A percentile compares a stretch with the other conserved stretches of the same genome.
phyloP scores from a whole-genome alignment of 306 rosid species.

The Begonia peltatifolia region DNA sequence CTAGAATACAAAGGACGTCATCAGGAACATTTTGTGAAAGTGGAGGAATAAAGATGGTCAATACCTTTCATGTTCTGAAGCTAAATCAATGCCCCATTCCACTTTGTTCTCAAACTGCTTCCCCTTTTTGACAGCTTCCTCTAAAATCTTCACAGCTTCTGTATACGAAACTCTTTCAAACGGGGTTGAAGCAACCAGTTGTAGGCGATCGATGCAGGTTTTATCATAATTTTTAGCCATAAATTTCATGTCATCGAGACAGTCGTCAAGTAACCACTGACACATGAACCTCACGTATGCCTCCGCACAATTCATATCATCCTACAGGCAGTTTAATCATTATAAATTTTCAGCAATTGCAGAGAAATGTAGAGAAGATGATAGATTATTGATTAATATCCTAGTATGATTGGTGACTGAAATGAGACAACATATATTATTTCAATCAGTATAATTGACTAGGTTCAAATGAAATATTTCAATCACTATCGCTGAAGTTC shows the following conservation, averaged over 20 bases:
- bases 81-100: conserved; percentile 89
- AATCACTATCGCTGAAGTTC: too few relatives aligned
- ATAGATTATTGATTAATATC: too few relatives aligned
- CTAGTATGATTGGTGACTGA: too few relatives aligned
- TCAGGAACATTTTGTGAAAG: conserved; percentile 10
- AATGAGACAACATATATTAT: too few relatives aligned
- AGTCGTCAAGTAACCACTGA: conserved; percentile 83
- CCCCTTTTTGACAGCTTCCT: conserved; percentile 65
- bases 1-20: conserved; percentile 22
- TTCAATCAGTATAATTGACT: too few relatives aligned
- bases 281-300: conserved; percentile 75
- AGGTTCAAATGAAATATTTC: too few relatives aligned
- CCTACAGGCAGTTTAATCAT: conserved; percentile 28
- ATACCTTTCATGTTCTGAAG: conserved; percentile 95
- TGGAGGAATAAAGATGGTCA: background rate
- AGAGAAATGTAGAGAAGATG: too few relatives aligned
- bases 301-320: conserved; percentile 96
- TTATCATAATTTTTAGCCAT: conserved; percentile 71
- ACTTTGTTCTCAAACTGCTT: conserved; percentile 84
- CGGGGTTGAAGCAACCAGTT: conserved; percentile 74
- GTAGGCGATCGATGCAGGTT: conserved; percentile 68
- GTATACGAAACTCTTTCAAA: conserved; percentile 63
- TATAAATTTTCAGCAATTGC: too few relatives aligned
- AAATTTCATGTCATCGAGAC: conserved; percentile 85
- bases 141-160: conserved; percentile 71